A percentile compares a stretch with the other conserved stretches of the same genome.
These are phyloP conservation scores for Lasiosphaeriaceae sp. DNA, from an alignment of 495 filamentous ascomycete genomes.

Conservation along the genomic window DNA sequence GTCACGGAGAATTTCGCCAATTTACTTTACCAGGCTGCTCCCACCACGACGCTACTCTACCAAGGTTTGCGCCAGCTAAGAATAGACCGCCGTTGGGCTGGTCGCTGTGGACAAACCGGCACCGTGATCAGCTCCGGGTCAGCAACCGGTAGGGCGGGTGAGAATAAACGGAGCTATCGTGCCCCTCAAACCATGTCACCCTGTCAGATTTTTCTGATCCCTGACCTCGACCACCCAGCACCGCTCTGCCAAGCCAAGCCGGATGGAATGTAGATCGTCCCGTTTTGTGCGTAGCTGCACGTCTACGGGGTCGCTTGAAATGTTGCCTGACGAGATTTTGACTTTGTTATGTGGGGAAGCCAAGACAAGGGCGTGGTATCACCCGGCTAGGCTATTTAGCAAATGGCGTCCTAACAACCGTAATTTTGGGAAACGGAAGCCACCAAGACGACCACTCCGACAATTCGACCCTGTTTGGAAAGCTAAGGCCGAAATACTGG, in stretches of 20 bases:
- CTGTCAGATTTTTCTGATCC: not conserved
- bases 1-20: not conserved
- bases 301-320: not conserved
- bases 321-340: not conserved
- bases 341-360: not conserved
- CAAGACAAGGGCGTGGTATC: not conserved
- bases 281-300: not conserved
- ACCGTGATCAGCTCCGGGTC: not conserved
- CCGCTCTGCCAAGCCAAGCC: not conserved
- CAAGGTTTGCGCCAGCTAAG: not conserved
- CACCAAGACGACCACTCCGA: no score
- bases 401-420: no score
- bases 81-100: not conserved
- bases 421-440: no score
- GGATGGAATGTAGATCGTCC: not conserved
- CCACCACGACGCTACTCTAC: not conserved
- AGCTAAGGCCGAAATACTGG: no score
- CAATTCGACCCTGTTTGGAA: no score
- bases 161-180: no score
- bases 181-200: no score
- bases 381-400: no score
- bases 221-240: not conserved
- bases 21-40: not conserved
- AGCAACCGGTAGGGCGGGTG: no score
- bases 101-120: not conserved